These are phyloP conservation scores for Lactarius trivialis DNA, from an alignment of 768 basidiomycete species.

Conservation along the genomic window DNA sequence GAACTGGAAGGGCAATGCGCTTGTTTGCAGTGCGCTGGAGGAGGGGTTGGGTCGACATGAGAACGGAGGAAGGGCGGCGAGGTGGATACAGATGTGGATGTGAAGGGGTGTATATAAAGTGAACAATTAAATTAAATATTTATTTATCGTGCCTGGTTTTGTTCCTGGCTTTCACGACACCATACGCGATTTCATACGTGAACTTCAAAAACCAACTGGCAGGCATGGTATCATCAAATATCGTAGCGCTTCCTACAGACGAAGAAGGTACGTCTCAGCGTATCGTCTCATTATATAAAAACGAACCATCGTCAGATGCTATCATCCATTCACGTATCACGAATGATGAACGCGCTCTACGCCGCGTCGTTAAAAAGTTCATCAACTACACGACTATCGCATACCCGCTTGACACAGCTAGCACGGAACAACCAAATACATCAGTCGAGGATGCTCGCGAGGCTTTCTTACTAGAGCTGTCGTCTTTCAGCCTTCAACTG, in stretches of 20 bases:
- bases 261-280: conserved; percentile 48
- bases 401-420: conserved; percentile 37
- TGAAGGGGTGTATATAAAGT: background rate
- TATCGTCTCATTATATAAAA: background rate
- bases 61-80: background rate
- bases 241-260: conserved; percentile 48
- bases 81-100: background rate
- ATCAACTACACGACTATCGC: conserved; percentile 61
- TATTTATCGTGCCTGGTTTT: too few species aligned
- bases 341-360: conserved; percentile 74
- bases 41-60: conserved; percentile 96
- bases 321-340: conserved; percentile 77
- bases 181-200: too few species aligned
- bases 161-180: too few species aligned
- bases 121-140: background rate
- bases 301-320: conserved; percentile 43
- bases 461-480: conserved; percentile 70
- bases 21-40: conserved; percentile 90
- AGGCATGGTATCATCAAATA: conserved; percentile 21
- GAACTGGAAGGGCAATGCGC: conserved; percentile 93
- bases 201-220: too few species aligned
- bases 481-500: conserved; percentile 65
- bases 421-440: conserved; percentile 26
- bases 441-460: conserved; percentile 67
- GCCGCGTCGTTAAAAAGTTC: conserved; percentile 76